Conservation (phyloP, 2,329 filamentous ascomycete genomes). For the Phyllosticta ampelicida region DNA sequence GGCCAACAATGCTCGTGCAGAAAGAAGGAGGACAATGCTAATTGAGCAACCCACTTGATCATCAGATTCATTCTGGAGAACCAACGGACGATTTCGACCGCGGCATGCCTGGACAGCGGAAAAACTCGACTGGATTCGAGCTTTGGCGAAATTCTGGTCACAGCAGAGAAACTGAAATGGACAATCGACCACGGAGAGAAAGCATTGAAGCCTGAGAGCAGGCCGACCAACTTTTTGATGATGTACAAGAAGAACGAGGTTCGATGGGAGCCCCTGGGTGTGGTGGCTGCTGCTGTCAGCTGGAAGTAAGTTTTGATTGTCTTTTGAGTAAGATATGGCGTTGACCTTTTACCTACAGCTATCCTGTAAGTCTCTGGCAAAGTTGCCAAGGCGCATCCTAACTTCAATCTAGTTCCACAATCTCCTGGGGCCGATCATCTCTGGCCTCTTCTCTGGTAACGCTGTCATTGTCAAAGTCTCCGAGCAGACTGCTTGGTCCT, state of each 20-base stretch:
- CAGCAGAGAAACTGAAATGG: conserved; percentile 89
- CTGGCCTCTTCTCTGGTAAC: conserved; percentile 82
- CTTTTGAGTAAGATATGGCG: not conserved
- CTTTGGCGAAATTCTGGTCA: conserved; percentile 90
- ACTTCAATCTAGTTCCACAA: conserved; percentile 69
- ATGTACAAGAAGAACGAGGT: conserved; percentile 90
- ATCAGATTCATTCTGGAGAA: conserved; percentile 70
- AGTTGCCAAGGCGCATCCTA: not conserved
- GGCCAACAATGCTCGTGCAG: not conserved
- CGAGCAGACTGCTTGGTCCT: conserved; percentile 92
- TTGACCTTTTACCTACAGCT: conserved; percentile 21
- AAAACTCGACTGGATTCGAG: conserved; percentile 94
- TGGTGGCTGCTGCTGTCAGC: conserved; percentile 83
- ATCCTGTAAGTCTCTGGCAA: conserved; percentile 27
- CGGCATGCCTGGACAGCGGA: conserved; percentile 84
- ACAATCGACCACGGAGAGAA: conserved; percentile 82
- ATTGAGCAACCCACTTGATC: not conserved
- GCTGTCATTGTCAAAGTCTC: conserved; percentile 87
- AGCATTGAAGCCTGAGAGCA: conserved; percentile 57
- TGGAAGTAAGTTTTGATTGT: conserved; percentile 66
- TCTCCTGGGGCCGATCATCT: conserved; percentile 81
- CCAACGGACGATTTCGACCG: conserved; percentile 73
- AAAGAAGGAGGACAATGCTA: not conserved
- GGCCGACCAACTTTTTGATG: conserved; percentile 89
- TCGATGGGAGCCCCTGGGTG: conserved; percentile 80